These are phyloP conservation scores for Ophiognomonia clavigignenti-juglandacearum DNA, from an alignment of 2,329 filamentous ascomycete species.

Conservation along the genomic window DNA sequence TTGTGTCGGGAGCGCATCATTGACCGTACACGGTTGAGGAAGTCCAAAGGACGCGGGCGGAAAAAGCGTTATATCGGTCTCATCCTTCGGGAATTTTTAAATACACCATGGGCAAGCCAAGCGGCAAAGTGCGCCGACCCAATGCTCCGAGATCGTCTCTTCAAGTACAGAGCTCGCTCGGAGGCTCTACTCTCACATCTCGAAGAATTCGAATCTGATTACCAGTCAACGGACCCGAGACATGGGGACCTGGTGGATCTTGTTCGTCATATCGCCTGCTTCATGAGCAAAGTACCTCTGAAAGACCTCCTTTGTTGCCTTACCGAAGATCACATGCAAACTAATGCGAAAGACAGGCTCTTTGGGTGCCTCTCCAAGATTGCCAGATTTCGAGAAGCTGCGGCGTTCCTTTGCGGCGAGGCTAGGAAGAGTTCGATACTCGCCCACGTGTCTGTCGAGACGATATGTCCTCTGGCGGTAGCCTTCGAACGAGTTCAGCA, in stretches of 20 bases:
- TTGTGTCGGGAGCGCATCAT: constrained; percentile 4
- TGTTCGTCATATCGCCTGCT: not conserved
- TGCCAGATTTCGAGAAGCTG: constrained; percentile 30
- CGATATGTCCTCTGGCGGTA: constrained; percentile 24
- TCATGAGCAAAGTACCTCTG: not conserved
- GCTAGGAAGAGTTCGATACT: constrained; percentile 24
- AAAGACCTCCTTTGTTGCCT: not conserved
- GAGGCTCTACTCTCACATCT: not conserved
- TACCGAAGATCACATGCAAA: not conserved
- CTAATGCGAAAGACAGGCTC: constrained; percentile 1
- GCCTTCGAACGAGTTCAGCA: constrained; percentile 19
- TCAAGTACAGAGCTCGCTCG: not conserved
- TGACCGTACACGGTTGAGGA: not conserved
- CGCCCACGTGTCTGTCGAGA: constrained; percentile 21
- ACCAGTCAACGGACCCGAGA: not conserved
- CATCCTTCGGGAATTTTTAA: constrained; percentile 1
- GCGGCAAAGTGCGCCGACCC: too few relatives aligned
- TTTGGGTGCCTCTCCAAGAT: constrained; percentile 27
- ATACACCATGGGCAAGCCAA: not conserved
- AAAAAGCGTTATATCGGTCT: not conserved
- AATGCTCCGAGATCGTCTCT: not conserved
- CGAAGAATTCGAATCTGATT: not conserved
- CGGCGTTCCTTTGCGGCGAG: constrained; percentile 26
- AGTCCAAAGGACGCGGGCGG: not conserved
- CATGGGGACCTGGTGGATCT: not conserved